phyloP scores from a whole-genome alignment of 2,329 filamentous ascomycete species.

The Epichloe brachyelytri region DNA sequence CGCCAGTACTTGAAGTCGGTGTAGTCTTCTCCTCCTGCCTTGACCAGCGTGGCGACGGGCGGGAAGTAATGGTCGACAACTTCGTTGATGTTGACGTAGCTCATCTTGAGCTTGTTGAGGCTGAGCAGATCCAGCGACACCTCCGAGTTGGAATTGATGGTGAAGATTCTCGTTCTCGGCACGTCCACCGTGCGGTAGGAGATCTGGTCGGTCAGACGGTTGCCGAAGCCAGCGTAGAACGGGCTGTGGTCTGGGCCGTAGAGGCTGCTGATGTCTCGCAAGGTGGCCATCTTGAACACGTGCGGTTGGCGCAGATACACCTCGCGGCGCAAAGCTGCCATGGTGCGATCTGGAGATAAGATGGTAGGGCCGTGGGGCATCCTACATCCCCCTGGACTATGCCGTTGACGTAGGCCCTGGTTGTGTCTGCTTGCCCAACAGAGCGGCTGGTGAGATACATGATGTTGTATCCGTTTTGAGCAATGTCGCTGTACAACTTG shows the following conservation, averaged over 20 bases:
- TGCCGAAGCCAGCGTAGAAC: slow-evolving; percentile 96
- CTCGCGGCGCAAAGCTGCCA: slow-evolving; percentile 82
- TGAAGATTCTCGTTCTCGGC: slow-evolving; percentile 87
- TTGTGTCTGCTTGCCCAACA: slow-evolving; percentile 86
- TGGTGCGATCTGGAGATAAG: slow-evolving; percentile 85
- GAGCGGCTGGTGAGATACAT: slow-evolving; percentile 94
- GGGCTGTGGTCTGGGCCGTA: slow-evolving; percentile 68
- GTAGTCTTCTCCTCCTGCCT: slow-evolving; percentile 82
- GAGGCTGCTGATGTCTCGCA: slow-evolving; percentile 83
- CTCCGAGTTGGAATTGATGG: slow-evolving; percentile 96
- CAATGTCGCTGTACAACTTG: slow-evolving; percentile 93
- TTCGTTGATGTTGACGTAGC: slow-evolving; percentile 93
- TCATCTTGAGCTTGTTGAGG: slow-evolving; percentile 90
- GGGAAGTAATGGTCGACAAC: slow-evolving; percentile 98
- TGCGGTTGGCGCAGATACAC: slow-evolving; percentile 93
- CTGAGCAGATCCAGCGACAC: slow-evolving; percentile 82
- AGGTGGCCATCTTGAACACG: slow-evolving; percentile 98
- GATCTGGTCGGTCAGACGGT: slow-evolving; percentile 88
- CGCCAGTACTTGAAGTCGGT: slow-evolving; percentile 98
- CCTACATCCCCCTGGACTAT: slow-evolving; percentile 79
- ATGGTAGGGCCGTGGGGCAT: slow-evolving; percentile 88
- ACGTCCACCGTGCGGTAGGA: slow-evolving; percentile 95
- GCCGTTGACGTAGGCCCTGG: slow-evolving; percentile 76
- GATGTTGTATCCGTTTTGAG: slow-evolving; percentile 93
- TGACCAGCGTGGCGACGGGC: slow-evolving; percentile 73